A percentile compares a stretch with the other conserved stretches of the same genome.
Evolutionary conservation across 1,139 yeast species (phyloP).

Genomic region (Diutina mesorugosa): DNA sequence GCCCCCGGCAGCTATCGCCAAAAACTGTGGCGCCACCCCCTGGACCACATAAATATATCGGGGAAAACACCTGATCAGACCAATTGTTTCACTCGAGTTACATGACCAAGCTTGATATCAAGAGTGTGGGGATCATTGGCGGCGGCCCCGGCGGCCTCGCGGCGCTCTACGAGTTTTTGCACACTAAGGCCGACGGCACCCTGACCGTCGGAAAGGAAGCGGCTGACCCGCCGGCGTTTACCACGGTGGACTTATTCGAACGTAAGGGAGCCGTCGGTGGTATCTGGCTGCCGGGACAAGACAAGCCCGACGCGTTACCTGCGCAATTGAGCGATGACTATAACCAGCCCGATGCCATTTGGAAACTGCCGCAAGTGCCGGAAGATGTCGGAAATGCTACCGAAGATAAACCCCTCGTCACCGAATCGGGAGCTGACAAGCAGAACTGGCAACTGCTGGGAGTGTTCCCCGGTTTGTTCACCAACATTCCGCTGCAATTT

Average conservation of each 20-base stretch:
- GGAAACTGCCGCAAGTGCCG: not conserved
- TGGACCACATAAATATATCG: not conserved
- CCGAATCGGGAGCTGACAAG: constrained; percentile 7
- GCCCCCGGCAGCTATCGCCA: not conserved
- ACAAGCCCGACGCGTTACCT: constrained; percentile 10
- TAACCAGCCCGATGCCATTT: not conserved
- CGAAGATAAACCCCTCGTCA: not conserved
- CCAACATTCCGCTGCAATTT: constrained; percentile 32
- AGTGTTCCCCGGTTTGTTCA: constrained; percentile 28
- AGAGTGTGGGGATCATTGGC: constrained; percentile 21
- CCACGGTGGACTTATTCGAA: constrained; percentile 20
- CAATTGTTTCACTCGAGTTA: too few species aligned
- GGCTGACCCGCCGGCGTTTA: constrained; percentile 11
- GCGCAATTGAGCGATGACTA: not conserved
- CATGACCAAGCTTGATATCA: constrained; percentile 6
- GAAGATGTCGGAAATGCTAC: not conserved
- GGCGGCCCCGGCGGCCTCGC: constrained; percentile 28
- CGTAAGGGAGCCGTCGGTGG: constrained; percentile 22
- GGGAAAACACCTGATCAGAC: too few species aligned
- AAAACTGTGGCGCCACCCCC: not conserved
- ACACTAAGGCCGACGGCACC: constrained; percentile 18
- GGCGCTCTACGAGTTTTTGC: constrained; percentile 21
- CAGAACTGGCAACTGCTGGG: constrained; percentile 30
- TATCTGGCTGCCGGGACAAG: constrained; percentile 18
- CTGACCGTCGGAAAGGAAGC: constrained; percentile 14